A percentile compares a stretch with the other conserved stretches of the same genome.
These are phyloP conservation scores for Phytophthora tubulina DNA, from an alignment of 352 stramenopile genomes.

Conservation along the genomic window DNA sequence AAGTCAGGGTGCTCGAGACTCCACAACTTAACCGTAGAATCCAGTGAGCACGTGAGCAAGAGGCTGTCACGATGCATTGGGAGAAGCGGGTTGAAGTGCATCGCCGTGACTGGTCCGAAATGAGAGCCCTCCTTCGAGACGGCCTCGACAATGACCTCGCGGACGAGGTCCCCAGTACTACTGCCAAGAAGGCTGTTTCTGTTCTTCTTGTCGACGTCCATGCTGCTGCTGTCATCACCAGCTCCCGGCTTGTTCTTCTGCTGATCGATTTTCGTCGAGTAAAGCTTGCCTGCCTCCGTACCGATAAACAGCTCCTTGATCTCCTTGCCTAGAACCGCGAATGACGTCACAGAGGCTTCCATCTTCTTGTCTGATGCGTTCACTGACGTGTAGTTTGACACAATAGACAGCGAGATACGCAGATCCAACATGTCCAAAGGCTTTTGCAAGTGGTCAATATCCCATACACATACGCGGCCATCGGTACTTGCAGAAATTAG, in stretches of 20 bases:
- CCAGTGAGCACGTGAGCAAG: constrained; percentile 84
- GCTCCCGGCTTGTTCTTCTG: constrained; percentile 71
- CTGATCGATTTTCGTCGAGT: constrained; percentile 77
- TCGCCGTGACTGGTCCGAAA: constrained; percentile 85
- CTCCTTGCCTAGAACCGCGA: constrained; percentile 85
- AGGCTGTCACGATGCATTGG: constrained; percentile 78
- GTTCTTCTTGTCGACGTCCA: constrained; percentile 54
- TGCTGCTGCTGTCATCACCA: constrained; percentile 33
- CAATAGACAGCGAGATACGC: constrained; percentile 80
- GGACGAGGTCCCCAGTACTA: constrained; percentile 39
- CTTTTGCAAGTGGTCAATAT: constrained; percentile 86
- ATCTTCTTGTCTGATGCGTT: constrained; percentile 88
- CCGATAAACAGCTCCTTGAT: constrained; percentile 88
- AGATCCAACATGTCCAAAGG: constrained; percentile 87
- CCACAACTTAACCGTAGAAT: constrained; percentile 91
- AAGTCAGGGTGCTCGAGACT: constrained; percentile 78
- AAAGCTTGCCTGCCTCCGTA: constrained; percentile 84
- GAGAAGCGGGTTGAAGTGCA: constrained; percentile 86
- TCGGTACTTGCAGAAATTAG: constrained; percentile 90
- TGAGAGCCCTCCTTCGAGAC: constrained; percentile 78
- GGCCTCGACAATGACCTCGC: constrained; percentile 77
- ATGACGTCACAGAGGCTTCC: constrained; percentile 84
- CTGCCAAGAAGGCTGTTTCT: constrained; percentile 40
- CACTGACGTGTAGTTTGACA: constrained; percentile 76
- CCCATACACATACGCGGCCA: constrained; percentile 87